Conservation (phyloP, 768 basidiomycete genomes). For the Scleroderma citrinum region DNA sequence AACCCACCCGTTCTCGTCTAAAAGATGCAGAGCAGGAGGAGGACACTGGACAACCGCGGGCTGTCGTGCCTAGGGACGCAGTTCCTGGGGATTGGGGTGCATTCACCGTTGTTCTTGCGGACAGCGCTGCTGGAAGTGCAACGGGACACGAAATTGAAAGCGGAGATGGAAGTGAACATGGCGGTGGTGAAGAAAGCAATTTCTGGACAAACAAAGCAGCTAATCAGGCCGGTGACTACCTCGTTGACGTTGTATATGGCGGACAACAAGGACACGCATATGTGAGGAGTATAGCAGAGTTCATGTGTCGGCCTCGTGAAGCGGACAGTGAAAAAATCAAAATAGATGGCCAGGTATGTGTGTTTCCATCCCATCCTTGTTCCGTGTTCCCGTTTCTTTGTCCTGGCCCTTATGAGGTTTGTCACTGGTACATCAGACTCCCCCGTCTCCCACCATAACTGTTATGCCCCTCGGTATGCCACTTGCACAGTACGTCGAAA, state of each 20-base stretch:
- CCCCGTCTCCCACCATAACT: not conserved
- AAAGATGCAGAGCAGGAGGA: constrained; percentile 48
- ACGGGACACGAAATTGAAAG: not conserved
- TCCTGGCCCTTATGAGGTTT: no score
- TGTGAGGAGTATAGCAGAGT: constrained; percentile 71
- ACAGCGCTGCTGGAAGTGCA: constrained; percentile 28
- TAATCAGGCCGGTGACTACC: constrained; percentile 55
- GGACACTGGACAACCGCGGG: constrained; percentile 29
- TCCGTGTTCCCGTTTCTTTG: no score
- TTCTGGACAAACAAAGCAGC: constrained; percentile 50
- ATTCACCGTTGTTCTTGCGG: constrained; percentile 46
- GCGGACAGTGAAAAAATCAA: not conserved
- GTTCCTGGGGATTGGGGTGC: constrained; percentile 58
- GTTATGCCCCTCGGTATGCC: constrained; percentile 26
- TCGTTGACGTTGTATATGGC: constrained; percentile 73
- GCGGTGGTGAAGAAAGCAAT: constrained; percentile 16
- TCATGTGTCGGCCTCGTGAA: constrained; percentile 36
- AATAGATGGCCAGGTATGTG: no score
- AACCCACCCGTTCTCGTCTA: constrained; percentile 39
- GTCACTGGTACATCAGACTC: no score
- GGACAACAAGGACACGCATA: constrained; percentile 75
- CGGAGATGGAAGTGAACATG: no score
- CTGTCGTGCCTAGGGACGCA: constrained; percentile 48
- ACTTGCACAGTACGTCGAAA: constrained; percentile 35
- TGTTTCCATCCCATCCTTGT: no score